These are phyloP conservation scores for Claviceps maximensis DNA, from an alignment of 2,329 filamentous ascomycete species.

Conservation along the genomic window DNA sequence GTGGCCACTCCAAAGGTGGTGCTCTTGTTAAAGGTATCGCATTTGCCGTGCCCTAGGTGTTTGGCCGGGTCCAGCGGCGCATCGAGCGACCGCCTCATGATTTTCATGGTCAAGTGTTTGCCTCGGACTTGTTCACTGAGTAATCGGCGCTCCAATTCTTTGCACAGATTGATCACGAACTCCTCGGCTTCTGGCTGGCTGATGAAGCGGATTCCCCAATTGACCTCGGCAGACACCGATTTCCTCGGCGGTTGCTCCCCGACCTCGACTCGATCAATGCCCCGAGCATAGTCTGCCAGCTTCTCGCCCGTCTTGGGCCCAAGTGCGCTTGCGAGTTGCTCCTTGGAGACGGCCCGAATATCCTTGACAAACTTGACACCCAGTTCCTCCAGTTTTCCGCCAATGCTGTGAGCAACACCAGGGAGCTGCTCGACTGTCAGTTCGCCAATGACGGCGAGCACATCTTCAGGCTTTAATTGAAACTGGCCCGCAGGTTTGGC, in stretches of 20 bases:
- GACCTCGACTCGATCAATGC: conserved; percentile 75
- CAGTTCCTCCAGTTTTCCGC: conserved; percentile 76
- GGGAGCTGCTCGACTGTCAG: conserved; percentile 72
- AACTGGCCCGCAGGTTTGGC: conserved; percentile 92
- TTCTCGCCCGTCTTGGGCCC: conserved; percentile 90
- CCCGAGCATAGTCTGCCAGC: conserved; percentile 78
- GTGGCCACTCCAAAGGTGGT: conserved; percentile 72
- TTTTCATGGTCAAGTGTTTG: conserved; percentile 79
- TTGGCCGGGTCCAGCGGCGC: conserved; percentile 87
- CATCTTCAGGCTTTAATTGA: conserved; percentile 70
- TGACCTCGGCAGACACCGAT: conserved; percentile 93
- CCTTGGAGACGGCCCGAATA: conserved; percentile 62
- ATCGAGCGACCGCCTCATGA: conserved; percentile 78
- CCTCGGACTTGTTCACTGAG: conserved; percentile 77
- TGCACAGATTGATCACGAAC: conserved; percentile 73
- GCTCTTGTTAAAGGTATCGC: conserved; percentile 89
- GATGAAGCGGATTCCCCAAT: conserved; percentile 94
- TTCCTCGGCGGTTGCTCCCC: conserved; percentile 78
- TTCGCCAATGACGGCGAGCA: conserved; percentile 62
- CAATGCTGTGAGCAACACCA: conserved; percentile 83
- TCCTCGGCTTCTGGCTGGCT: conserved; percentile 87
- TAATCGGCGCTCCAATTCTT: conserved; percentile 70
- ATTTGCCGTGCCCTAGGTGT: conserved; percentile 88
- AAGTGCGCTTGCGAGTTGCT: conserved; percentile 57
- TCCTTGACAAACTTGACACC: conserved; percentile 75